A percentile compares a stretch with the other conserved stretches of the same genome.
Evolutionary conservation across 768 basidiomycete genomes (phyloP).

Genomic region (Gyrodon lividus): DNA sequence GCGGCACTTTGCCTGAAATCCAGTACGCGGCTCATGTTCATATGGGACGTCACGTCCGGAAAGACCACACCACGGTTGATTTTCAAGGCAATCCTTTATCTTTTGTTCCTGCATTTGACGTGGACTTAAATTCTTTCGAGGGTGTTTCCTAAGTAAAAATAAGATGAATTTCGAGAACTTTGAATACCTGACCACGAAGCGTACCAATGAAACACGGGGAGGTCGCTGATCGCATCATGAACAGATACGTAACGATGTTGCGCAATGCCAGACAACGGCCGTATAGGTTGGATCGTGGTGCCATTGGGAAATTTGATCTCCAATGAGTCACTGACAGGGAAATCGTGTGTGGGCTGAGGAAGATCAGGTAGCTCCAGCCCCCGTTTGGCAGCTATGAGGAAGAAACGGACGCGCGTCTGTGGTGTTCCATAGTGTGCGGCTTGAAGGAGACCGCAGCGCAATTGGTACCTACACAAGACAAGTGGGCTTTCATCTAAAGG

Average conservation of each 20-base stretch:
- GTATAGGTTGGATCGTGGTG: slow-evolving; percentile 41
- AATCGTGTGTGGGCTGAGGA: slow-evolving; percentile 45
- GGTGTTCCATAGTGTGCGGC: slow-evolving; percentile 50
- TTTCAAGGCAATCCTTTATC: slow-evolving; percentile 39
- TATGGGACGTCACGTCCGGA: slow-evolving; percentile 29
- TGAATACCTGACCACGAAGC: slow-evolving; percentile 1
- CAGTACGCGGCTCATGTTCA: slow-evolving; percentile 34
- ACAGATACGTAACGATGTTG: slow-evolving; percentile 59
- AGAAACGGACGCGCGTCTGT: slow-evolving; percentile 47
- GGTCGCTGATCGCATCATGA: slow-evolving; percentile 71
- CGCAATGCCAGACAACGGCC: slow-evolving; percentile 47
- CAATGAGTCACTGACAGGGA: slow-evolving; percentile 41
- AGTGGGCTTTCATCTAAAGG: neutral
- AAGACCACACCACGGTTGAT: slow-evolving; percentile 35
- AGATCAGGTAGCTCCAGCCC: slow-evolving; percentile 37
- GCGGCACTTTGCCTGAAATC: slow-evolving; percentile 50
- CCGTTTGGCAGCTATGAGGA: slow-evolving; percentile 43
- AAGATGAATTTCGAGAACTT: neutral
- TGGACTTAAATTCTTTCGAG: slow-evolving; percentile 3
- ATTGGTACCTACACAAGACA: slow-evolving; percentile 38
- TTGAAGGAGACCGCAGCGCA: slow-evolving; percentile 43
- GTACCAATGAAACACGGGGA: slow-evolving; percentile 75
- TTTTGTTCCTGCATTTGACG: slow-evolving; percentile 16
- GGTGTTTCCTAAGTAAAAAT: slow-evolving; percentile 23
- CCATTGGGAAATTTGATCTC: slow-evolving; percentile 50